Conservation (phyloP, 768 basidiomycete genomes). For the Panus rudis region DNA sequence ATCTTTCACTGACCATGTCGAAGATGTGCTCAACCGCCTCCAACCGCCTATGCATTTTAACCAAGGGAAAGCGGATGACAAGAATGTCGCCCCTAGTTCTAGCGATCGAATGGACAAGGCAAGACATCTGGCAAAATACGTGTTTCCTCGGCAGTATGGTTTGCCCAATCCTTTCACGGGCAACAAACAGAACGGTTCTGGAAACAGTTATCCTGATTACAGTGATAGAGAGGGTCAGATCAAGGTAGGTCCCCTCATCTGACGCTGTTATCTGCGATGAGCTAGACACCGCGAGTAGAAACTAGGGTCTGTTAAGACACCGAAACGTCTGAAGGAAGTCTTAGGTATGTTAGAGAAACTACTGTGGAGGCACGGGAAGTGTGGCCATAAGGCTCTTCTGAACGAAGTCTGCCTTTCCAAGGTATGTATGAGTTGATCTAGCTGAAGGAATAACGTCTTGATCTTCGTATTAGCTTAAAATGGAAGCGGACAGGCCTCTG, state of each 20-base stretch:
- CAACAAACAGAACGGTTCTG: constrained; percentile 19
- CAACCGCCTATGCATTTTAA: constrained; percentile 35
- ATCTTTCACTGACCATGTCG: neutral
- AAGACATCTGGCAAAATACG: constrained; percentile 68
- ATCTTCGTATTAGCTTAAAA: constrained; percentile 29
- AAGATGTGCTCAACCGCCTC: constrained; percentile 65
- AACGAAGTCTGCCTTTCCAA: constrained; percentile 73
- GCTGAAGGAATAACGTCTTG: constrained; percentile 3
- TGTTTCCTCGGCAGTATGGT: constrained; percentile 79
- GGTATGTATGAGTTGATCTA: constrained; percentile 31
- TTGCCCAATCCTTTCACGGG: constrained; percentile 51
- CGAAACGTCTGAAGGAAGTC: constrained; percentile 56
- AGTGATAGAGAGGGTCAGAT: constrained; percentile 64
- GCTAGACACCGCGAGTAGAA: constrained; percentile 21
- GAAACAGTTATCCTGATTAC: constrained; percentile 41
- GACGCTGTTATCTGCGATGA: neutral
- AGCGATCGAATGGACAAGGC: constrained; percentile 41
- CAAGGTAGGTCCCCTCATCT: constrained; percentile 38
- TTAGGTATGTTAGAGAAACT: constrained; percentile 52
- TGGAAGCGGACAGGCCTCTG: constrained; percentile 33
- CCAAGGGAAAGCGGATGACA: constrained; percentile 18
- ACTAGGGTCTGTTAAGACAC: constrained; percentile 55
- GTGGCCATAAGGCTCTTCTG: constrained; percentile 59
- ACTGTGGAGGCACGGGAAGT: constrained; percentile 61
- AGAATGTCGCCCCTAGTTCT: constrained; percentile 31